Base-by-base conservation (phyloP, 257 asterid species). In the Perilla frutescens region DNA sequence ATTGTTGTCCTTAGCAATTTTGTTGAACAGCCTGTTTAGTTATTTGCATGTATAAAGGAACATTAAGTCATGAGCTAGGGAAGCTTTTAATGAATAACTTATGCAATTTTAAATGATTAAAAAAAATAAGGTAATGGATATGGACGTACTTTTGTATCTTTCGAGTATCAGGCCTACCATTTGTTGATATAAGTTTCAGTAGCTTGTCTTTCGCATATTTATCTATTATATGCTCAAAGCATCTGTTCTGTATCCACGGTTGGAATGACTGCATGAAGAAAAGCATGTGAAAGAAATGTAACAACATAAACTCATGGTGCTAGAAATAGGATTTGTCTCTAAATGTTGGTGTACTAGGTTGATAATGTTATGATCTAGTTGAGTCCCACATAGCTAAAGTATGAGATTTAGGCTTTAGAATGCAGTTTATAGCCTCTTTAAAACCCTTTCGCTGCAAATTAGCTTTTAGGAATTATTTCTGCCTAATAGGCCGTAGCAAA, bases 161-260 rank as follows among this genome's bases (percentile, higher is more conserved):
- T 20, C 4, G 47, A 29, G 70, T 11, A 56, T 83, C 82, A 9
- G 90, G 84, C 55, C 26, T 75, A 75, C 88, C 88, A 13, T 83
- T 86, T 68, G 58, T 76, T 40, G 90, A 32, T 34, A 86, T 58
- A 9, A 86, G 85, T 15, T 55, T 37, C 68, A 81, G 7, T 49
- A 83, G 63, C 81, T 79, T 86, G 71, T 86, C 88, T 80, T 80
- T 76, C n/a, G 82, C 87, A 44, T 84, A 75, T 59, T 82, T 82
- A 51, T 49, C 78, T 77, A 84, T 70, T 67, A 81, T 15, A 69
- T 48, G 74, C 76, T 84, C 89, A 29, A 87, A 82, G 60, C 83
- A 72, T 34, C 91, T 29, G 77, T 77, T 76, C 45, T 84, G 91
- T 70, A 87, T 74, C 87, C 84, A 80, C 7, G 91, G 91, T 66